A percentile compares a stretch with the other conserved stretches of the same genome.
Evolutionary conservation across 1,284 basidiomycete genomes (phyloP).

Genomic region (Lentinula novae-zelandiae): DNA sequence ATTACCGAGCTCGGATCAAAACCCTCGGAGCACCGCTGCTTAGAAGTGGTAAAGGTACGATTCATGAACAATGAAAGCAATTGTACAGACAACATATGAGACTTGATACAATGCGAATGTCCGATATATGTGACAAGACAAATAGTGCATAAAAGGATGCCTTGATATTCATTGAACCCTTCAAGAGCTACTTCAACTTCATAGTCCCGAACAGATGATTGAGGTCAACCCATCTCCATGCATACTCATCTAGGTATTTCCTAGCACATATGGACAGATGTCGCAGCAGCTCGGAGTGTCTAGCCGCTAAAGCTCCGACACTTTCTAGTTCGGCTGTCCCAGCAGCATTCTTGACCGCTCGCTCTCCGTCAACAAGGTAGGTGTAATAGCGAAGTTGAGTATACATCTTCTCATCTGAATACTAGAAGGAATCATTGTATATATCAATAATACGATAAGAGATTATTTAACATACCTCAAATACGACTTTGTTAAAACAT

Average conservation of each 20-base stretch:
- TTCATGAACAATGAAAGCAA: background rate
- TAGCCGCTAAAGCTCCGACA: slow-evolving; percentile 42
- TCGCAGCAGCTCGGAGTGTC: slow-evolving; percentile 50
- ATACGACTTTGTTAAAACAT: slow-evolving; percentile 68
- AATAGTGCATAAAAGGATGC: too few species aligned
- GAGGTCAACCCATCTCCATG: slow-evolving; percentile 85
- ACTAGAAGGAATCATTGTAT: slow-evolving; percentile 42
- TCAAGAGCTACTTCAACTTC: slow-evolving; percentile 29
- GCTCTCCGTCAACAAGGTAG: slow-evolving; percentile 74
- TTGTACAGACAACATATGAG: background rate
- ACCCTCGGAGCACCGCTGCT: too few species aligned
- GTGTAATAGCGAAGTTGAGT: slow-evolving; percentile 83
- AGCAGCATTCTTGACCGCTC: slow-evolving; percentile 49
- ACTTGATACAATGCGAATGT: background rate
- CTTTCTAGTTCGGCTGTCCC: slow-evolving; percentile 52
- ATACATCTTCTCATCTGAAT: slow-evolving; percentile 80
- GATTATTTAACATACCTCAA: slow-evolving; percentile 58
- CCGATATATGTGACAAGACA: background rate
- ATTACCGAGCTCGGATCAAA: too few species aligned
- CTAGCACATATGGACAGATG: slow-evolving; percentile 58
- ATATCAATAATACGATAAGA: background rate
- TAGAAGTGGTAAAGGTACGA: background rate
- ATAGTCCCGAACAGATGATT: slow-evolving; percentile 75
- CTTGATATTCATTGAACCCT: background rate
- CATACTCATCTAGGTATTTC: slow-evolving; percentile 80